Evolutionary conservation across 2,329 filamentous ascomycete species (phyloP).

Genomic region (Ophiosphaerella herpotricha): DNA sequence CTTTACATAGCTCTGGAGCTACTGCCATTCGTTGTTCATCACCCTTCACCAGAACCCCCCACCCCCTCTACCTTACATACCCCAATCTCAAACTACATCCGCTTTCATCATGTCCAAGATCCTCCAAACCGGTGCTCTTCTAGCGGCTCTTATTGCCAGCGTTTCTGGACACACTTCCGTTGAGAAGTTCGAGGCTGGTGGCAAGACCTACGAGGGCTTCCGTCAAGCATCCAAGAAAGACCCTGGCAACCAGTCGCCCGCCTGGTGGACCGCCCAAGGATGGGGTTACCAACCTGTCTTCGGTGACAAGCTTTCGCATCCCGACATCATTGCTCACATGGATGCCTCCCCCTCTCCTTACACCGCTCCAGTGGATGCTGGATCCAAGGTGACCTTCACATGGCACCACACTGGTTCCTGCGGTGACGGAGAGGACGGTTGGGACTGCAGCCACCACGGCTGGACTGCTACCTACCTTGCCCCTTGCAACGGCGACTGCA

Average conservation of each 20-base stretch:
- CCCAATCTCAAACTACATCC: conserved; percentile 1
- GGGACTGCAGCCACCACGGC: conserved; percentile 42
- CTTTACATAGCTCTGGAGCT: conserved; percentile 41
- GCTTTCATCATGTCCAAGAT: conserved; percentile 32
- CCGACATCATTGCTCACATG: conserved; percentile 39
- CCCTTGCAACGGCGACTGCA: conserved; percentile 41
- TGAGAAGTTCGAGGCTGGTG: conserved; percentile 30
- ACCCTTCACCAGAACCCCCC: conserved; percentile 10
- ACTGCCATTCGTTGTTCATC: conserved; percentile 19
- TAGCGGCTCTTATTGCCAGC: conserved; percentile 32
- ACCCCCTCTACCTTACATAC: conserved; percentile 2
- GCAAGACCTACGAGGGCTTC: conserved; percentile 36
- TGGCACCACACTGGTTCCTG: conserved; percentile 39
- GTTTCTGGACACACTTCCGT: conserved; percentile 35
- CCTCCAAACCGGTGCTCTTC: conserved; percentile 30
- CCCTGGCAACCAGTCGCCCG: conserved; percentile 32
- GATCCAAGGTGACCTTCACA: conserved; percentile 35
- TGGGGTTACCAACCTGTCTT: conserved; percentile 39
- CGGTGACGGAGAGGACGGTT: conserved; percentile 30
- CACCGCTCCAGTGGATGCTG: conserved; percentile 34
- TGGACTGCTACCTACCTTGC: conserved; percentile 41
- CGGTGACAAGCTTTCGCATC: conserved; percentile 25
- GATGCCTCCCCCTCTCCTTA: conserved; percentile 36
- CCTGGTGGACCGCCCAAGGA: conserved; percentile 41
- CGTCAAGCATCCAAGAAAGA: conserved; percentile 30